These are phyloP conservation scores for Penicillium sp. DNA, from an alignment of 2,329 filamentous ascomycete genomes.

Conservation along the genomic window DNA sequence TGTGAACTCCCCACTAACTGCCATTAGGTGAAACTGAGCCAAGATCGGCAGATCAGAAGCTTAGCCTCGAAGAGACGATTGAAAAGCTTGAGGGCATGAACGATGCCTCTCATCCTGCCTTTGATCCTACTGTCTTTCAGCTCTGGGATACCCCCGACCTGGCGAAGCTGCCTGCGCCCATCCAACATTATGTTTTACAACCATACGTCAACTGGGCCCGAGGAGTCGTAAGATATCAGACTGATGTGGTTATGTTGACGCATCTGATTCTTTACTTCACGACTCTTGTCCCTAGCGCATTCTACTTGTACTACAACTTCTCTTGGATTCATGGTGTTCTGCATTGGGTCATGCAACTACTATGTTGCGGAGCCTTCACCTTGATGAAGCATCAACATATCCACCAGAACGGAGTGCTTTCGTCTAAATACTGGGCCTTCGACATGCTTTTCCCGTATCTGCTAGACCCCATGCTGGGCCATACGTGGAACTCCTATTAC, in stretches of 20 bases:
- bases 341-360: slow-evolving; percentile 68
- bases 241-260: slow-evolving; percentile 78
- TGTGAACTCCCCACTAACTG: not conserved
- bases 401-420: slow-evolving; percentile 72
- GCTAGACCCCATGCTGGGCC: slow-evolving; percentile 75
- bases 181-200: slow-evolving; percentile 58
- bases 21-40: slow-evolving; percentile 13
- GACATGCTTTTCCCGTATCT: slow-evolving; percentile 74
- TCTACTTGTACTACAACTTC: slow-evolving; percentile 68
- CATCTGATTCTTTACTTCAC: slow-evolving; percentile 73
- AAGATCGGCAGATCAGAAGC: slow-evolving; percentile 14
- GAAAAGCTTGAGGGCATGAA: slow-evolving; percentile 55
- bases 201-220: slow-evolving; percentile 64
- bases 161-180: slow-evolving; percentile 34
- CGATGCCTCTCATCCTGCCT: slow-evolving; percentile 51
- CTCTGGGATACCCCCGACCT: slow-evolving; percentile 56
- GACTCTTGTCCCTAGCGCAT: slow-evolving; percentile 71
- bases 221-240: slow-evolving; percentile 64
- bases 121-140: slow-evolving; percentile 61
- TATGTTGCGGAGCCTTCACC: slow-evolving; percentile 74
- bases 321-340: slow-evolving; percentile 68
- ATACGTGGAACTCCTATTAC: slow-evolving; percentile 84
- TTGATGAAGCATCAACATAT: slow-evolving; percentile 86
- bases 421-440: slow-evolving; percentile 58
- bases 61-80: slow-evolving; percentile 38